Conservation (phyloP, 2,329 filamentous ascomycete species). For the Beauveria bassiana region DNA sequence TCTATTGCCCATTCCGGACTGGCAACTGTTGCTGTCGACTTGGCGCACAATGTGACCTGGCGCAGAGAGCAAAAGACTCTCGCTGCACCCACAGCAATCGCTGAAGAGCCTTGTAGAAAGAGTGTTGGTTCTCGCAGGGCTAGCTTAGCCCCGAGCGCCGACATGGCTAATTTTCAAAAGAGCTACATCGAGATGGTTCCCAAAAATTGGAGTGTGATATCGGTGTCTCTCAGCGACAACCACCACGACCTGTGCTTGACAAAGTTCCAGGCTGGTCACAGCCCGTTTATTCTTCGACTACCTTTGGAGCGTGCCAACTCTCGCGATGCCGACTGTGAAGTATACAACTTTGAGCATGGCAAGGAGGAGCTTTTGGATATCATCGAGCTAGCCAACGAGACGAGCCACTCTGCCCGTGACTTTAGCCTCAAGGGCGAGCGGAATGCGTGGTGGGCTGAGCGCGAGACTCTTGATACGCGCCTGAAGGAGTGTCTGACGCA, state of each 20-base stretch:
- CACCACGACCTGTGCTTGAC: slow-evolving; percentile 80
- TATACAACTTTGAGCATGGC: slow-evolving; percentile 78
- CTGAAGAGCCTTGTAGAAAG: slow-evolving; percentile 21
- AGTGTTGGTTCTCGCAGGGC: slow-evolving; percentile 24
- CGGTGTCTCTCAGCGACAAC: slow-evolving; percentile 74
- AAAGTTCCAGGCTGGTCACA: slow-evolving; percentile 67
- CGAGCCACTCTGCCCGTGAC: slow-evolving; percentile 65
- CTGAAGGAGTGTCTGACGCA: slow-evolving; percentile 73
- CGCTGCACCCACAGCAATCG: background rate
- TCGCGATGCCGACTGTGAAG: slow-evolving; percentile 67
- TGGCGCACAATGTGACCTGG: slow-evolving; percentile 62
- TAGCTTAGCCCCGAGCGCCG: slow-evolving; percentile 40
- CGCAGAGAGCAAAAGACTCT: slow-evolving; percentile 54
- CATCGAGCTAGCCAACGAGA: slow-evolving; percentile 72
- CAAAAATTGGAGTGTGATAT: slow-evolving; percentile 74
- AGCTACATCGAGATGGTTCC: slow-evolving; percentile 85
- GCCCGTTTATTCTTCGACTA: slow-evolving; percentile 78
- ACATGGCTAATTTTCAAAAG: slow-evolving; percentile 61
- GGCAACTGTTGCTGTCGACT: slow-evolving; percentile 58
- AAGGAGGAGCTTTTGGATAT: slow-evolving; percentile 75
- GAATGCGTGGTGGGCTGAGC: slow-evolving; percentile 81
- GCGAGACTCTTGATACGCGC: slow-evolving; percentile 70
- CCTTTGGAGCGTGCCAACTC: slow-evolving; percentile 77
- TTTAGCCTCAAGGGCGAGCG: slow-evolving; percentile 68
- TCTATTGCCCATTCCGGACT: slow-evolving; percentile 44